A percentile compares a stretch with the other conserved stretches of the same genome.
Conservation (phyloP, 2,329 filamentous ascomycete genomes). For the Pezicula radicicola region DNA sequence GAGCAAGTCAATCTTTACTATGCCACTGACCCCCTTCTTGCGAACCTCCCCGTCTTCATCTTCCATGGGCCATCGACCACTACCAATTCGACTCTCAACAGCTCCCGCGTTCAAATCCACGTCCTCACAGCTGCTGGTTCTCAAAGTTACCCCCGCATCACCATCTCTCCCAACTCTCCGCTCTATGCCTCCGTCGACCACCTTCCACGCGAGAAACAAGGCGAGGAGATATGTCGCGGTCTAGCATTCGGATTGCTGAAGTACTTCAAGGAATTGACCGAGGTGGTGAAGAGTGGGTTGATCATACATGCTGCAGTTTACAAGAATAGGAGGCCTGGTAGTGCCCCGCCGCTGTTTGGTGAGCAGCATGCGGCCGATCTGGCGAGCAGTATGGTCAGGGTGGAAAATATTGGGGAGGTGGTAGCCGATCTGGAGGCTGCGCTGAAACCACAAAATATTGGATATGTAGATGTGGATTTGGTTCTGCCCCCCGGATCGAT, state of each 20-base stretch:
- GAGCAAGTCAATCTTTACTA: constrained; percentile 86
- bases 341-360: constrained; percentile 66
- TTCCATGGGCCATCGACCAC: constrained; percentile 93
- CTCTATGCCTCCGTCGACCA: constrained; percentile 88
- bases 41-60: constrained; percentile 77
- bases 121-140: constrained; percentile 87
- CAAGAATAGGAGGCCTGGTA: constrained; percentile 56
- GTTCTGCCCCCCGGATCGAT: constrained; percentile 79
- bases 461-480: constrained; percentile 84
- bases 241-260: constrained; percentile 91
- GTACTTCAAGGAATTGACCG: constrained; percentile 86
- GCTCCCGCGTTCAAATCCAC: constrained; percentile 91
- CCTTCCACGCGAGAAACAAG: constrained; percentile 89
- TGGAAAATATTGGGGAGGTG: constrained; percentile 73
- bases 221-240: constrained; percentile 87
- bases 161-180: constrained; percentile 87
- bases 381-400: constrained; percentile 77
- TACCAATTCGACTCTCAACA: constrained; percentile 80
- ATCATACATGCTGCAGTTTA: constrained; percentile 41
- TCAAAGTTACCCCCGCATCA: constrained; percentile 85
- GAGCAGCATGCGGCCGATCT: constrained; percentile 92
- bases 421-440: constrained; percentile 71
- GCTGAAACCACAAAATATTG: constrained; percentile 76
- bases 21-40: constrained; percentile 78
- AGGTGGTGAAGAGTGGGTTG: constrained; percentile 70